Conservation (phyloP, 345 rosid species). For the Populus davidiana region DNA sequence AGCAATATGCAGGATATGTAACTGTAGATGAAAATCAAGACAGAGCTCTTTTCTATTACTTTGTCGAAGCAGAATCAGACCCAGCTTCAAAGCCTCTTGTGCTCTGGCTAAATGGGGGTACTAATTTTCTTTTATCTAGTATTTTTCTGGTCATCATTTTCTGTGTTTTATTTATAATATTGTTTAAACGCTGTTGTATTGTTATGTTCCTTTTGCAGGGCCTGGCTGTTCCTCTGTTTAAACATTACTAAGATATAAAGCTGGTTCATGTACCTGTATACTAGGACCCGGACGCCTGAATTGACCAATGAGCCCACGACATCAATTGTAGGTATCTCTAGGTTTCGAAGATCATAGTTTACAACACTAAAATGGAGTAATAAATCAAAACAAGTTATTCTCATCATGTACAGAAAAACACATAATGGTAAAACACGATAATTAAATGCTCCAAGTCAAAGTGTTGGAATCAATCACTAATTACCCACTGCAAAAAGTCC, state of each 20-base stretch:
- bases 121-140: not conserved
- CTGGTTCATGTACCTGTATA: constrained; percentile 8
- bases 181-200: no score
- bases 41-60: constrained; percentile 14
- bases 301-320: constrained; percentile 18
- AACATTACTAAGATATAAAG: not conserved
- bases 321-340: constrained; percentile 20
- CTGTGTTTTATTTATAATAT: no score
- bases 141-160: no score
- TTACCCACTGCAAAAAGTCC: constrained; percentile 21
- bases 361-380: not conserved
- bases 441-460: no score
- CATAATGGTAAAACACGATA: no score
- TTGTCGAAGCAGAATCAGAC: constrained; percentile 13
- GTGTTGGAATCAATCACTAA: no score
- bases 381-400: not conserved
- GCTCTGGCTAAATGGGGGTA: constrained; percentile 23
- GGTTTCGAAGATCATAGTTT: not conserved
- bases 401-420: no score
- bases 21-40: not conserved
- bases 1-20: constrained; percentile 14
- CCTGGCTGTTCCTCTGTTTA: constrained; percentile 25
- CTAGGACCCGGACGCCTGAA: constrained; percentile 19
- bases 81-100: constrained; percentile 19
- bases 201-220: not conserved